Percentiles rank a stretch among this genome's conserved stretches.
Evolutionary conservation across 768 basidiomycete species (phyloP).

Genomic region (Russula foetens): DNA sequence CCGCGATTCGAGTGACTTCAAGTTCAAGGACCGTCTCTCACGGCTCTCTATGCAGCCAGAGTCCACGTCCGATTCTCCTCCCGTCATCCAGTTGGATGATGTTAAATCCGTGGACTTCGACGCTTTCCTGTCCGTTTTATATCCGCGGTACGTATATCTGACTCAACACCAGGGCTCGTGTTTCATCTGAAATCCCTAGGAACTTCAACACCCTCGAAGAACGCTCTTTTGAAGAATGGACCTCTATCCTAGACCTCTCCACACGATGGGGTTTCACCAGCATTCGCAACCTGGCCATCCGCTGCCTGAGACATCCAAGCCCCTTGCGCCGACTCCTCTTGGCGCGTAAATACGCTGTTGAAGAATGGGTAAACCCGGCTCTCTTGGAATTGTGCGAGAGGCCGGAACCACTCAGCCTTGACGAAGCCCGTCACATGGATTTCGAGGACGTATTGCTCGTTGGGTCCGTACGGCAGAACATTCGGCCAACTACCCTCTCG

Average conservation of each 20-base stretch:
- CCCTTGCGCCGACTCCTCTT: not conserved
- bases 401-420: slow-evolving; percentile 4
- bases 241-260: slow-evolving; percentile 12
- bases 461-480: slow-evolving; percentile 2
- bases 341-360: slow-evolving; percentile 1
- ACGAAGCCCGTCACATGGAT: slow-evolving; percentile 8
- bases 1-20: slow-evolving; percentile 7
- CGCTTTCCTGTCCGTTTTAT: slow-evolving; percentile 16
- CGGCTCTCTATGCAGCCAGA: not conserved
- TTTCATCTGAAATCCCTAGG: not conserved
- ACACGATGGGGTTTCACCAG: slow-evolving; percentile 14
- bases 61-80: not conserved
- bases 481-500: not conserved
- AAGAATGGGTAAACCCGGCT: slow-evolving; percentile 7
- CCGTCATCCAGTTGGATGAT: not conserved
- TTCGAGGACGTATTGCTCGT: slow-evolving; percentile 11
- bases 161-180: not conserved
- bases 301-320: not conserved
- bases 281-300: slow-evolving; percentile 11
- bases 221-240: slow-evolving; percentile 11
- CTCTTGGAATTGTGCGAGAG: slow-evolving; percentile 5
- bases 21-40: not conserved
- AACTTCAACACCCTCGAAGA: slow-evolving; percentile 2
- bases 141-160: slow-evolving; percentile 8
- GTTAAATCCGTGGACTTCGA: slow-evolving; percentile 11